Evolutionary conservation across 164 flowering plant genomes (phyloP), one percentile per base, ranked within the genome.

Genomic region (Malania oleifera): DNA sequence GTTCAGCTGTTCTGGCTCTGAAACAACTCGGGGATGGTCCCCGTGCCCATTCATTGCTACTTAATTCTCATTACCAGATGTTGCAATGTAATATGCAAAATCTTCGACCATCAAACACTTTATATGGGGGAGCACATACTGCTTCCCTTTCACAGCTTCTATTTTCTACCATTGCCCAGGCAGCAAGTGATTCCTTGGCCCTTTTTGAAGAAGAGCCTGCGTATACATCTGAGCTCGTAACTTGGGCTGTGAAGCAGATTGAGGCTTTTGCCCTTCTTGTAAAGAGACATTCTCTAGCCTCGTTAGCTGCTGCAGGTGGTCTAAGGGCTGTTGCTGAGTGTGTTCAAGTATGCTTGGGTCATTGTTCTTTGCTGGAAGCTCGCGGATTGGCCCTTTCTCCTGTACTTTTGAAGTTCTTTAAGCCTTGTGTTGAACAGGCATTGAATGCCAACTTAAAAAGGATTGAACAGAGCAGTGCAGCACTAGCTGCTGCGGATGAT

Each of bases 401-500:
- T n/a, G 78, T 86, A 17, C 87, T 95, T 24, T 66, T 89, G 68
- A 87, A 73, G 66, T 86, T 77, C 19, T 90, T 91, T 64, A 91
- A 87, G 78, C 96, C 99, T 46, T 82, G 87, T 61, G 86, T 95
- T 59, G 99, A 95, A 55, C 98, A 87, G 65, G 99, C 98, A 52
- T 56, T 95, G 49, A 72, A 70, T 20, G 89, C 99, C 50, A 91
- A 85, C 68, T 65, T 95, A 27, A 95, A 86, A 63, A 65, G 97
- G 57, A 91, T 95, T 67, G 96, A 91, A 61, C 89, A 87, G 66
- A 83, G 89, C 68, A 82, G 89, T 57, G 91, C 96, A 56, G 99
- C 99, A 55, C 41, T 91, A 60, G 99, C 96, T 38, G 98, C 98
- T 69, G 91, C 95, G 35, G 99, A 95, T 76, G 95, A 91, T 73